Percentiles rank a stretch among this genome's conserved stretches.
Conservation (phyloP, 2,329 filamentous ascomycete genomes). For the Pestalotiopsis sp. region DNA sequence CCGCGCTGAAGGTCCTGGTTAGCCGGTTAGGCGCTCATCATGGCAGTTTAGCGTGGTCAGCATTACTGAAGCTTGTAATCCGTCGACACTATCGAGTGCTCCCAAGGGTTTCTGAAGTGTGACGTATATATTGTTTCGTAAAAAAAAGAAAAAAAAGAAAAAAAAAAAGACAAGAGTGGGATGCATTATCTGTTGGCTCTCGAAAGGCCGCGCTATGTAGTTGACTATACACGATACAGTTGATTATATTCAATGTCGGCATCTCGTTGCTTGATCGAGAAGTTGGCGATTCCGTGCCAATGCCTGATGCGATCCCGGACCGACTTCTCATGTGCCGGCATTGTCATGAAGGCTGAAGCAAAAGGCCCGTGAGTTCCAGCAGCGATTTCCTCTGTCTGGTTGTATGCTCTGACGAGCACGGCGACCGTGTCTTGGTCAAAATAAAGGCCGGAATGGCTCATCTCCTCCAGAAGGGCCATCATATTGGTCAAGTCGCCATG, state of each 20-base stretch:
- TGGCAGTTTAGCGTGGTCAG: no score
- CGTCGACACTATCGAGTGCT: no score
- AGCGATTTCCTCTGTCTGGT: conserved; percentile 16
- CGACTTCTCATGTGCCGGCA: conserved; percentile 38
- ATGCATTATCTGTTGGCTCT: background rate
- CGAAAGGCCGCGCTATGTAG: background rate
- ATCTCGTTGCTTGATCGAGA: conserved; percentile 26
- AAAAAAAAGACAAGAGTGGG: background rate
- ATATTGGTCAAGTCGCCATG: conserved; percentile 60
- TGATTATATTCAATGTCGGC: conserved; percentile 17
- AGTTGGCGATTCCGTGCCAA: conserved; percentile 29
- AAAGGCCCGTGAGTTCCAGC: conserved; percentile 27
- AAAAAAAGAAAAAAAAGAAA: background rate
- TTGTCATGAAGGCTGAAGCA: conserved; percentile 30
- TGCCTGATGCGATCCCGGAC: conserved; percentile 29
- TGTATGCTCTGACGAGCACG: conserved; percentile 36
- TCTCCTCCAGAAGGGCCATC: conserved; percentile 62
- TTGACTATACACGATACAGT: background rate
- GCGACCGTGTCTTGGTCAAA: conserved; percentile 52
- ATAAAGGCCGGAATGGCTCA: conserved; percentile 63
- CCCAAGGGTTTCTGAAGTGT: no score
- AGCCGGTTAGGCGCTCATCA: no score
- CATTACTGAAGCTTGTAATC: no score
- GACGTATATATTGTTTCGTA: background rate
- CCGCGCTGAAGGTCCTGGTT: no score